These are phyloP conservation scores for Fusarium cicatricum DNA, from an alignment of 2,329 filamentous ascomycete species.

Conservation along the genomic window DNA sequence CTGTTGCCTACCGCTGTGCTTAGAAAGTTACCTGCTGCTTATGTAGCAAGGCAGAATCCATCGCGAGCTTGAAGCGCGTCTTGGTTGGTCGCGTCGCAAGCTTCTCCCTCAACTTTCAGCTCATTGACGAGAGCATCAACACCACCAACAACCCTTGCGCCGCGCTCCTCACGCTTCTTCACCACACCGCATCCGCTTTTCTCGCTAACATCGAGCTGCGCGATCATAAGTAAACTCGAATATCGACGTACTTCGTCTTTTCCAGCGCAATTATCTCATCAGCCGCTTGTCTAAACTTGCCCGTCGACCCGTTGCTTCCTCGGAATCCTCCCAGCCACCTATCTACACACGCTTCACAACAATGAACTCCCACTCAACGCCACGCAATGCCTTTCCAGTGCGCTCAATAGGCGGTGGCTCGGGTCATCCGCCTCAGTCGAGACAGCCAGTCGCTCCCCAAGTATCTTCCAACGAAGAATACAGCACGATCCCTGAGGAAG, in stretches of 20 bases:
- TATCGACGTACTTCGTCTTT: conserved; percentile 3
- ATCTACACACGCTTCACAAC: conserved; percentile 10
- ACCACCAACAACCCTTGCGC: conserved; percentile 30
- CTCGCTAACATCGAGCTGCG: conserved; percentile 16
- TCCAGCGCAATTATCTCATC: conserved; percentile 2
- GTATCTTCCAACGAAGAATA: conserved; percentile 51
- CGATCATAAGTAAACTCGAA: conserved; percentile 26
- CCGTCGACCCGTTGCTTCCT: conserved; percentile 11
- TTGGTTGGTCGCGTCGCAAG: conserved; percentile 42
- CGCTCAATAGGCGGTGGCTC: conserved; percentile 47
- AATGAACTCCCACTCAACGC: conserved; percentile 52
- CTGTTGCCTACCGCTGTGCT: conserved; percentile 43
- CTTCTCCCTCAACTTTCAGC: conserved; percentile 24
- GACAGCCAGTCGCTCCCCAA: conserved; percentile 46
- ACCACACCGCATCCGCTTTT: conserved; percentile 3
- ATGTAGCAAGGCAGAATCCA: conserved; percentile 43
- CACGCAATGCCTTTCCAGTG: conserved; percentile 47
- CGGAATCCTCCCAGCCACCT: conserved; percentile 22
- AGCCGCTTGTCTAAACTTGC: conserved; percentile 21
- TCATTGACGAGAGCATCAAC: conserved; percentile 27
- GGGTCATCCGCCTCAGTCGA: conserved; percentile 44
- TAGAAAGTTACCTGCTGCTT: conserved; percentile 36
- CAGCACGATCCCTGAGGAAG: conserved; percentile 77
- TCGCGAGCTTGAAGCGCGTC: conserved; percentile 24
- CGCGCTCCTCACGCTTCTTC: conserved; percentile 24